phyloP scores from a whole-genome alignment of 2,329 filamentous ascomycete species.

The Colletotrichum melonis region DNA sequence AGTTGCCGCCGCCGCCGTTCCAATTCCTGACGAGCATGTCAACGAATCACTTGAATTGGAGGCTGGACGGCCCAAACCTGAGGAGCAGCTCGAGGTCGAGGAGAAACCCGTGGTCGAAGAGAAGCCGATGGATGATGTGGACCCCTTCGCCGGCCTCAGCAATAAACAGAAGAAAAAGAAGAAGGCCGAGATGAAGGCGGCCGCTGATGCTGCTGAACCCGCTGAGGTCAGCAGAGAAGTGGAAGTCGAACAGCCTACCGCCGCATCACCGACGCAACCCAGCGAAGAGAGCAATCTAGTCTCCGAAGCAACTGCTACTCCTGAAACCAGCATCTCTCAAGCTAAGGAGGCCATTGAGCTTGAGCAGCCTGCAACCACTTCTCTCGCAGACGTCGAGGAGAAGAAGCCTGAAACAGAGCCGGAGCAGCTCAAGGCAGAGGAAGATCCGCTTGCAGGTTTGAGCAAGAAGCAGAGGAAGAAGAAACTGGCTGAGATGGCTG shows the following conservation, averaged over 20 bases:
- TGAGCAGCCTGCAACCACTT: not conserved
- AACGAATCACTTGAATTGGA: no score
- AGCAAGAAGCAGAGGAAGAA: conserved; percentile 5
- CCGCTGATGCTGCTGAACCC: no score
- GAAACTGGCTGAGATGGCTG: not conserved
- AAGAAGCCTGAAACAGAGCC: conserved; percentile 12
- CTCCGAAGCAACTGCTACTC: not conserved
- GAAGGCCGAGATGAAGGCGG: conserved; percentile 3
- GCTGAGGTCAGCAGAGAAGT: not conserved
- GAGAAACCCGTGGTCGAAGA: conserved; percentile 16
- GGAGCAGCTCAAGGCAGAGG: conserved; percentile 35
- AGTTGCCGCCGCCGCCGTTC: no score
- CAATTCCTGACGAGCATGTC: no score
- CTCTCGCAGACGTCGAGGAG: not conserved
- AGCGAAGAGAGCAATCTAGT: not conserved
- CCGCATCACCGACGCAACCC: not conserved
- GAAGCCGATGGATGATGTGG: not conserved
- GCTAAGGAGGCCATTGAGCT: not conserved
- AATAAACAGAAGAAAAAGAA: conserved; percentile 30
- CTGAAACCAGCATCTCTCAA: not conserved
- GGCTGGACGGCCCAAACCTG: no score
- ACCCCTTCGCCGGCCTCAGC: not conserved
- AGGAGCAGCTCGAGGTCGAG: conserved; percentile 31
- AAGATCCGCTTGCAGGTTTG: conserved; percentile 23
- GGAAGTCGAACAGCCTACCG: not conserved